phyloP scores from a whole-genome alignment of 2,329 filamentous ascomycete genomes.

The Penicillium sp. region DNA sequence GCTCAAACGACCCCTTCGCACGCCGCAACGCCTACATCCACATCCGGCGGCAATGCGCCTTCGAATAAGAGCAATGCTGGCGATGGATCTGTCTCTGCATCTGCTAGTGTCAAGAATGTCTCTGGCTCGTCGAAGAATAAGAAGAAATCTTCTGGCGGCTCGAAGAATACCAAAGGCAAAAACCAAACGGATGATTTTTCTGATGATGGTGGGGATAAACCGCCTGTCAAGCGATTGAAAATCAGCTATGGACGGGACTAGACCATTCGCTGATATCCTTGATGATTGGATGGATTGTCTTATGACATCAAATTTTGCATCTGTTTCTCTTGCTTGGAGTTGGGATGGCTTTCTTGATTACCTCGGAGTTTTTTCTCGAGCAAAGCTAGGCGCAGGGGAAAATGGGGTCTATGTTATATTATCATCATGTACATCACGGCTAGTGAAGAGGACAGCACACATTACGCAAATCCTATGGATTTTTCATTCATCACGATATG shows the following conservation, averaged over 20 bases:
- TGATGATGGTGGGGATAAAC: constrained; percentile 41
- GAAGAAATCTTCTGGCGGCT: constrained; percentile 39
- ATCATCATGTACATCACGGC: constrained; percentile 10
- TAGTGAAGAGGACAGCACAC: background rate
- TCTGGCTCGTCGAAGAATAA: constrained; percentile 40
- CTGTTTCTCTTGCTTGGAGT: constrained; percentile 11
- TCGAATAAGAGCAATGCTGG: constrained; percentile 29
- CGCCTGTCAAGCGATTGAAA: constrained; percentile 45
- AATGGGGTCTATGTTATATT: background rate
- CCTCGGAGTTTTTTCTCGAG: constrained; percentile 1
- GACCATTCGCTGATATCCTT: background rate
- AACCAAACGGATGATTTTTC: constrained; percentile 33
- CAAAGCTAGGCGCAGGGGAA: constrained; percentile 5
- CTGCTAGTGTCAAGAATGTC: constrained; percentile 17
- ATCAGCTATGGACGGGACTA: constrained; percentile 47
- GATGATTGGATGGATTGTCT: too few relatives aligned
- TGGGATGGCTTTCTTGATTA: constrained; percentile 6
- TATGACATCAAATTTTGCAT: too few relatives aligned
- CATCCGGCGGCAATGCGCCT: constrained; percentile 28
- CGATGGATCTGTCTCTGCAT: constrained; percentile 3
- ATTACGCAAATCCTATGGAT: background rate
- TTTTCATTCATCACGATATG: too few relatives aligned
- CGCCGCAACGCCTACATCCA: constrained; percentile 46
- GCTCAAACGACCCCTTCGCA: constrained; percentile 48
- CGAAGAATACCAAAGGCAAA: constrained; percentile 28